These are phyloP conservation scores for Elsinoe ampelina DNA, from an alignment of 2,329 filamentous ascomycete genomes.

Conservation along the genomic window DNA sequence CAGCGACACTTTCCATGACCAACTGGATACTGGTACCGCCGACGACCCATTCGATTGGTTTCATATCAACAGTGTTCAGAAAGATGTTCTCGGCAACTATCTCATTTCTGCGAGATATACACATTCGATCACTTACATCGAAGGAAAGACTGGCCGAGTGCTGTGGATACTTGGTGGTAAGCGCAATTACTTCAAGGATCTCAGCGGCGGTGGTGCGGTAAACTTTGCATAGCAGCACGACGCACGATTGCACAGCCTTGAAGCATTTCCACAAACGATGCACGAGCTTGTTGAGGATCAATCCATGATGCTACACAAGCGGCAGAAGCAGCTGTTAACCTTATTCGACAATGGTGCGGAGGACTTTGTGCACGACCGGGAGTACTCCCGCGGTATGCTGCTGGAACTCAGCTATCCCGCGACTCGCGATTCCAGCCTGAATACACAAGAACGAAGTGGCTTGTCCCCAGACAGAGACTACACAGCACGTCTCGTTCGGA, in stretches of 20 bases:
- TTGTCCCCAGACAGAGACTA: constrained; percentile 13
- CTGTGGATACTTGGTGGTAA: constrained; percentile 42
- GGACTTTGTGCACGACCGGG: constrained; percentile 24
- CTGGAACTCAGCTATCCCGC: constrained; percentile 26
- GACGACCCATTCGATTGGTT: constrained; percentile 44
- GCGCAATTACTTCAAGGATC: constrained; percentile 23
- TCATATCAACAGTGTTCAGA: constrained; percentile 49
- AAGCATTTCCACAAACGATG: constrained; percentile 32
- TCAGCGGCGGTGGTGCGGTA: constrained; percentile 21
- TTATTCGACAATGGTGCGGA: constrained; percentile 43
- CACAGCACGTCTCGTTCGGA: constrained; percentile 24
- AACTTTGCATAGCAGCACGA: constrained; percentile 44
- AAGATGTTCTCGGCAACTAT: constrained; percentile 43
- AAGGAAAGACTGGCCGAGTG: constrained; percentile 38
- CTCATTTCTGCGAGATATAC: constrained; percentile 45
- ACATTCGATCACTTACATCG: constrained; percentile 40
- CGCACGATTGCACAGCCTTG: constrained; percentile 36
- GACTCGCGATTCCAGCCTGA: background rate
- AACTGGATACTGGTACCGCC: constrained; percentile 26
- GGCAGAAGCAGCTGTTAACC: constrained; percentile 19
- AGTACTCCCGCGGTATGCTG: constrained; percentile 24
- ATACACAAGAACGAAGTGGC: background rate
- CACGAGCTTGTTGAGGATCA: constrained; percentile 13
- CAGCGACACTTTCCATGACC: constrained; percentile 31
- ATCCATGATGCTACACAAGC: constrained; percentile 8